Evolutionary conservation across 352 stramenopile genomes (phyloP), one percentile per base, ranked within the genome.

Genomic region (Blastocystis sp.): DNA sequence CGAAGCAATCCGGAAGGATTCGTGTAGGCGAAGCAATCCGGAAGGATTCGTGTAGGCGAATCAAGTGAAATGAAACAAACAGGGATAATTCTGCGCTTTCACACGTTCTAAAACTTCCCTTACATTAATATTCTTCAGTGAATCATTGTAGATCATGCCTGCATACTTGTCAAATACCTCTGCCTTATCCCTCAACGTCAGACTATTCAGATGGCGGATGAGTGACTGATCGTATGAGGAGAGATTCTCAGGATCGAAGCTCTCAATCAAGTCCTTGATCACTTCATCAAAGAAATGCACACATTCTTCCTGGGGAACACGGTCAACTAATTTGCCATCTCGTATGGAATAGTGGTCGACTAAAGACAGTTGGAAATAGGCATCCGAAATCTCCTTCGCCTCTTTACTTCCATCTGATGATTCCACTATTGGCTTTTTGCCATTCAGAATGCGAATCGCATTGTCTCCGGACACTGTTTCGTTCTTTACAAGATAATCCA

Each of bases 131-230:
- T 59, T 61, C 43, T 80, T 53, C 69, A 80, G 43, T 8, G 69
- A 80, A 41, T 80, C 45, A 26, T 80, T 45, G 54, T 80, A 80
- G 26, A 80, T n/a, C 23, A 80, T 23, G 39, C 29, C 15, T 3
- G 69, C 37, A 34, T 80, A 80, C 69, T 80, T 80, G 54, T 80
- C 69, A 18, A 80, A 53, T 7, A 80, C 69, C 34, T n/a, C 15
- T 34, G 34, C 63, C 26, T 53, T 20, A 41, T 80, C 69, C 13
- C 69, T 18, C 23, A 80, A 45, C 0, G 29, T 43, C 20, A 80
- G 45, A 13, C 29, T 39, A 3, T 23, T 18, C 54, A 80, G 50
- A 23, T 64, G 20, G 45, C 34, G 26, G n/a, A 63, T 15, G 26
- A 80, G 1, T 26, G 61, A 23, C 20, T 37, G 20, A 26, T 39